Conservation (phyloP, 2,329 filamentous ascomycete genomes). For the Ascochyta clinopodiicola region DNA sequence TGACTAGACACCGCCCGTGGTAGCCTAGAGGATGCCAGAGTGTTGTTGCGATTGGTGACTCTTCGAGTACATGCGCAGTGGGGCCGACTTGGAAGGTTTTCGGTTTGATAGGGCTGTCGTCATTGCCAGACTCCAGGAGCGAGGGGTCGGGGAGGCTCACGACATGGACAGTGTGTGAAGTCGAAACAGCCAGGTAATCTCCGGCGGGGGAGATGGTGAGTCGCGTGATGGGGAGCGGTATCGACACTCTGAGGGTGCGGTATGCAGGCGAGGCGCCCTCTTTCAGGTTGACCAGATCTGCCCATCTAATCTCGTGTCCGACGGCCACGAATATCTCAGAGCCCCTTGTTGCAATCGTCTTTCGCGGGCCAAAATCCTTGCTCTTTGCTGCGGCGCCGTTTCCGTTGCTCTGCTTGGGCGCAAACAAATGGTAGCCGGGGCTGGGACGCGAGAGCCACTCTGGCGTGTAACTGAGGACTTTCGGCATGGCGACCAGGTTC, state of each 20-base stretch:
- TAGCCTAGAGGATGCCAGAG: constrained; percentile 94
- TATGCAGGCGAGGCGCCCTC: constrained; percentile 51
- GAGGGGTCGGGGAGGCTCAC: constrained; percentile 82
- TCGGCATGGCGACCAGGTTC: constrained; percentile 69
- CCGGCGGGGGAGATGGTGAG: constrained; percentile 82
- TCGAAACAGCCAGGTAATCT: constrained; percentile 83
- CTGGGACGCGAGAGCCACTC: constrained; percentile 82
- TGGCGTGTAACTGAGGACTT: constrained; percentile 83
- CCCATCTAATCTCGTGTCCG: constrained; percentile 91
- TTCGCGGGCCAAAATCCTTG: constrained; percentile 51
- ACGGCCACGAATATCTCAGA: constrained; percentile 89
- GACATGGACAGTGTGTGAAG: constrained; percentile 86
- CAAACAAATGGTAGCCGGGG: constrained; percentile 80
- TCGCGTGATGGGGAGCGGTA: constrained; percentile 83
- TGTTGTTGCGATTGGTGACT: constrained; percentile 78
- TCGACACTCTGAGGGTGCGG: constrained; percentile 71
- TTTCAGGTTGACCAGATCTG: constrained; percentile 81
- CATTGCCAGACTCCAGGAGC: constrained; percentile 75
- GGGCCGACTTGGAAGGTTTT: constrained; percentile 93
- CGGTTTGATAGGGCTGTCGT: constrained; percentile 73
- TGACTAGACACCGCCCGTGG: constrained; percentile 81
- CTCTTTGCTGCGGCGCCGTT: constrained; percentile 36
- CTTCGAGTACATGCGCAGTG: constrained; percentile 87
- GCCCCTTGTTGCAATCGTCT: constrained; percentile 78
- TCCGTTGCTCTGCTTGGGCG: constrained; percentile 52